A percentile compares a stretch with the other conserved stretches of the same genome.
phyloP scores from a whole-genome alignment of 1,139 yeast species.

The Candida gigantensis region DNA sequence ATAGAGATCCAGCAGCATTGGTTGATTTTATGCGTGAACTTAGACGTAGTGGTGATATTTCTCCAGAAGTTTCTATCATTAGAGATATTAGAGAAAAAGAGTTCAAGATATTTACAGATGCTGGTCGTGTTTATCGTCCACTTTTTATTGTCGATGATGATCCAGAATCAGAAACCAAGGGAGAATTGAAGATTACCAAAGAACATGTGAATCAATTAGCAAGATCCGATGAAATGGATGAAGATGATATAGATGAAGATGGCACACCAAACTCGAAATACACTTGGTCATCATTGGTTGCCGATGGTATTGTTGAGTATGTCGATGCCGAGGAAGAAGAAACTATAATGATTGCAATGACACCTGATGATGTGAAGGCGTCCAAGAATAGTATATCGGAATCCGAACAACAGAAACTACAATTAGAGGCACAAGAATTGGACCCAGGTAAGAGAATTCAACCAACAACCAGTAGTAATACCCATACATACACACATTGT shows the following conservation, averaged over 20 bases:
- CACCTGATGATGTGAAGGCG: slow-evolving; percentile 91
- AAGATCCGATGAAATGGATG: slow-evolving; percentile 36
- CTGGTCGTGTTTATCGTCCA: slow-evolving; percentile 97
- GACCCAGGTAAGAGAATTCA: slow-evolving; percentile 91
- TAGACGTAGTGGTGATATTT: slow-evolving; percentile 93
- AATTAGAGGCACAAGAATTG: slow-evolving; percentile 49
- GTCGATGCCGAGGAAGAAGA: slow-evolving; percentile 98
- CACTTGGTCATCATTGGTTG: slow-evolving; percentile 84
- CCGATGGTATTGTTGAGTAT: slow-evolving; percentile 87
- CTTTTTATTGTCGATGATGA: slow-evolving; percentile 88
- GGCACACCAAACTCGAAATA: slow-evolving; percentile 65
- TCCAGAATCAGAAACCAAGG: slow-evolving; percentile 69
- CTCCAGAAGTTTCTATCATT: slow-evolving; percentile 94
- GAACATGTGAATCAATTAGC: slow-evolving; percentile 72
- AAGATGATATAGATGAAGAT: slow-evolving; percentile 60
- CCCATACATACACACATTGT: slow-evolving; percentile 94
- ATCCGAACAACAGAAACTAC: slow-evolving; percentile 35
- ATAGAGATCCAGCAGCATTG: slow-evolving; percentile 89
- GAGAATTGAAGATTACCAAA: slow-evolving; percentile 80
- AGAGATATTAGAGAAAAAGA: slow-evolving; percentile 97
- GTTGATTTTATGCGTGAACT: slow-evolving; percentile 88
- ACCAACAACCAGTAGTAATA: slow-evolving; percentile 58
- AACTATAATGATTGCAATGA: slow-evolving; percentile 97
- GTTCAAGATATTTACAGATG: slow-evolving; percentile 94
- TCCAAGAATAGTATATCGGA: slow-evolving; percentile 53